Percentiles rank a stretch among this genome's conserved stretches.
phyloP scores from a whole-genome alignment of 2,329 filamentous ascomycete species.

The Iodosphaeria phyllophila region DNA sequence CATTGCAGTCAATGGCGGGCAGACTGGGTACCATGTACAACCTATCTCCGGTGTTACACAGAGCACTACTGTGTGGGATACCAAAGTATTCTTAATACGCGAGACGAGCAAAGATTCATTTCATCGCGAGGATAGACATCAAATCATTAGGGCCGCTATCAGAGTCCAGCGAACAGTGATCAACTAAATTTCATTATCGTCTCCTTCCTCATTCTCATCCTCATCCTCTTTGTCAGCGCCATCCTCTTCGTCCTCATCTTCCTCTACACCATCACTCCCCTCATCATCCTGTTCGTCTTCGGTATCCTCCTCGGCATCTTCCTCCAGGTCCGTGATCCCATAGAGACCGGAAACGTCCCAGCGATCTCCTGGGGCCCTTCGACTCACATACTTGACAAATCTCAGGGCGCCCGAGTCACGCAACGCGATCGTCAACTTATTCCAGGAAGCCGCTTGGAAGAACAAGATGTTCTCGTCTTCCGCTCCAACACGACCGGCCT shows the following conservation, averaged over 20 bases:
- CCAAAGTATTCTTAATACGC: too few relatives aligned
- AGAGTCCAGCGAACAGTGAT: too few relatives aligned
- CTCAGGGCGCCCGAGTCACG: constrained; percentile 71
- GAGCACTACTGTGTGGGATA: too few relatives aligned
- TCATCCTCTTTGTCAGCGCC: constrained; percentile 33
- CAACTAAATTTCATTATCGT: constrained; percentile 11
- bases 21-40: too few relatives aligned
- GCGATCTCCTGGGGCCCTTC: constrained; percentile 64
- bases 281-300: constrained; percentile 23
- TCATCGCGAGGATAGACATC: too few relatives aligned
- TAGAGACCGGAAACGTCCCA: constrained; percentile 79
- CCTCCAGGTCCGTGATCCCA: constrained; percentile 44
- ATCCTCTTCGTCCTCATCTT: constrained; percentile 17
- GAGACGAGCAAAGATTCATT: too few relatives aligned
- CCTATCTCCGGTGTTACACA: too few relatives aligned
- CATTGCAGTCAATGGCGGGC: too few relatives aligned
- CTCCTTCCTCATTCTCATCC: constrained; percentile 15
- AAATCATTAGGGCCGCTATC: too few relatives aligned
- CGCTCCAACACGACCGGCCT: constrained; percentile 45
- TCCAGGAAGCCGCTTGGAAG: constrained; percentile 56
- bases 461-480: constrained; percentile 59
- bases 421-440: constrained; percentile 77
- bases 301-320: constrained; percentile 17
- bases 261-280: constrained; percentile 21
- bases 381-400: constrained; percentile 93